Base-by-base conservation (phyloP, 768 basidiomycete species). In the Austroboletus eburneus region DNA sequence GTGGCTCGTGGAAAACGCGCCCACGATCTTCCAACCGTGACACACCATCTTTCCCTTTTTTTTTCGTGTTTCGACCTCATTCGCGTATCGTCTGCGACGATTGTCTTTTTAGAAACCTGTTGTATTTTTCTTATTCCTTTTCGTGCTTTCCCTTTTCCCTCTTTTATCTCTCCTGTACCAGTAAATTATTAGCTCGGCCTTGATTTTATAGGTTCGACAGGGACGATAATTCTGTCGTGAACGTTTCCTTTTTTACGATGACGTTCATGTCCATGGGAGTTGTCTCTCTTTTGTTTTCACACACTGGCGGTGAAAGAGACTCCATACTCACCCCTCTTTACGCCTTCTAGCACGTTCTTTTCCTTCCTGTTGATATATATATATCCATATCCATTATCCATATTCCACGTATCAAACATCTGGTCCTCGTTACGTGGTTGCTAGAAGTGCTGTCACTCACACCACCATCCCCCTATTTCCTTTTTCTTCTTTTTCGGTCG, bases 1-100 rank as follows among this genome's bases (percentile, higher is more conserved):
- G 66, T 96, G 93, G 87, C 79, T 97, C 54, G 82, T 98, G 50
- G 93, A 97, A 62, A 87, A 95, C 61, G 90, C 90, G 12, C 76
- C 73, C 33, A 64, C 66, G 21, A 69, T 87, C 56, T 78, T 78
- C 57, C 57, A 37, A 39, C 30, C 41, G 22, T 57, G 50, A 54
- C 45, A 18, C 8, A 33, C n/a, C 33, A 39, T 27, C 20, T 30
- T 13, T 18, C 20, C 20, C 10, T 22, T 25, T 12, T 18, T 29
- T 17, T 16, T 25, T 23, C 33, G 33, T 41, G 24, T 9, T 14
- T 20, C 3, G 22, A 25, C 17, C 34, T 35, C 33, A 14, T 17
- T 10, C 14, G 5, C 37, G 12, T 17, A 3, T 32, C 16, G 30
- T 32, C 30, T 32, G 30, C 13, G 43, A 36, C 34, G 35, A n/a